These are phyloP conservation scores for Emericellopsis cladophorae DNA, from an alignment of 2,329 filamentous ascomycete genomes.

Conservation along the genomic window DNA sequence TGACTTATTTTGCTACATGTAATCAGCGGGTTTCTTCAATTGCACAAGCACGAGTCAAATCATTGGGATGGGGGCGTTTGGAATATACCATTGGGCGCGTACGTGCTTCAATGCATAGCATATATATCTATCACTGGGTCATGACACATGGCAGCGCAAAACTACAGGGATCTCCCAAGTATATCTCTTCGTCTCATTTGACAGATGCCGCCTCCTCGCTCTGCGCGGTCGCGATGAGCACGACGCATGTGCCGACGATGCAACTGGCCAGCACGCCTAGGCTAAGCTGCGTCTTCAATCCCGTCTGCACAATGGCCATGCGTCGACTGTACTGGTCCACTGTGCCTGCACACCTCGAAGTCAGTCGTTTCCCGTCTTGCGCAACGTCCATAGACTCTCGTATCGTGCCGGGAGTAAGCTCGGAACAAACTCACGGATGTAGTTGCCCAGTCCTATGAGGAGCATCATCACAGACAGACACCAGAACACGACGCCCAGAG, in stretches of 20 bases:
- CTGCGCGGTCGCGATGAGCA: slow-evolving; percentile 36
- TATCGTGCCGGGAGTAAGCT: background rate
- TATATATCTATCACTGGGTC: background rate
- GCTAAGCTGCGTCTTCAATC: slow-evolving; percentile 80
- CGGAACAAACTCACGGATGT: slow-evolving; percentile 48
- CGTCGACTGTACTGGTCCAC: slow-evolving; percentile 70
- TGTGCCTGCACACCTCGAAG: slow-evolving; percentile 29
- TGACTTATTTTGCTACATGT: slow-evolving; percentile 51
- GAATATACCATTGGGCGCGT: background rate
- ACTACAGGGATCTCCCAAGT: too few relatives aligned
- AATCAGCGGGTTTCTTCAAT: slow-evolving; percentile 6
- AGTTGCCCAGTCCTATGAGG: slow-evolving; percentile 68
- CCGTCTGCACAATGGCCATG: slow-evolving; percentile 77
- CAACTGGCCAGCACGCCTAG: slow-evolving; percentile 47
- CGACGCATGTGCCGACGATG: slow-evolving; percentile 53
- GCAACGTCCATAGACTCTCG: too few relatives aligned
- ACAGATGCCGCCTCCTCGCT: background rate
- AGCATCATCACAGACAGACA: slow-evolving; percentile 65
- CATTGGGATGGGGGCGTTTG: background rate
- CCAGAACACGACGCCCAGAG: slow-evolving; percentile 86
- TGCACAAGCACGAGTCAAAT: background rate
- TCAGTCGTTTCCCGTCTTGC: too few relatives aligned
- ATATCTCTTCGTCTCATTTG: too few relatives aligned
- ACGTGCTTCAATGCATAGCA: slow-evolving; percentile 3
- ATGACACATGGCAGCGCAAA: too few relatives aligned